Evolutionary conservation across 108 stramenopile genomes (phyloP), one percentile per base, ranked within the genome.

Genomic region (Cyclotella sp.): DNA sequence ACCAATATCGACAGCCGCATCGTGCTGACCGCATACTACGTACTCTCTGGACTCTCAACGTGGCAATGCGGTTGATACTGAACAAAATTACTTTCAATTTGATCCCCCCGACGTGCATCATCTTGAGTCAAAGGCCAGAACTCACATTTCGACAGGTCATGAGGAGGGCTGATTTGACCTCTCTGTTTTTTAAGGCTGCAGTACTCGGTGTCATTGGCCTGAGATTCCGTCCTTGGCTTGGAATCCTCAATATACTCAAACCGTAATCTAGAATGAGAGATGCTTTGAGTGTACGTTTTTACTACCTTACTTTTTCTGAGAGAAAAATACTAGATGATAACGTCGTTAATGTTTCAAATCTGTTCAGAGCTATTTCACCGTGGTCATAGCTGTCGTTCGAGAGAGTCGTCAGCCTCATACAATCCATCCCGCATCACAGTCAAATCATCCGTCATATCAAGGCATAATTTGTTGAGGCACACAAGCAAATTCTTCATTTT

Each of bases 1-100:
- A 87, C 74, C 90, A 91, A 70, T 91, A 91, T 73, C 68, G 58
- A 26, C 90, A 91, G 72, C 81, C 88, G n/a, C 81, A 78, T 51
- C 52, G 71, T 0, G 65, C 59, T 1, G 87, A 88, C 70, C 73
- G 77, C 11, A 45, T 87, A 43, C 60, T 82, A 13, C 59, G 72
- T 3, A 73, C 43, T 7, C 64, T 88, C 1, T 91, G 86, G 88
- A 84, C 75, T 21, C n/a, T 40, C 12, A 91, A 91, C 76, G 60
- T 89, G 10, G 75, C 71, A 9, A 44, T 89, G 45, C 78, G 90
- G n/a, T 34, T 87, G 53, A 6, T 91, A 26, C 66, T 91, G 70
- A 85, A 75, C 54, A 88, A 89, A 26, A 0, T 87, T 16, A 76
- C 78, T 8, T 68, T 66, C 41, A 78, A 81, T 1, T 67, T 84